Evolutionary conservation across 2,329 filamentous ascomycete genomes (phyloP).

Genomic region (Ophiostoma angusticollis): DNA sequence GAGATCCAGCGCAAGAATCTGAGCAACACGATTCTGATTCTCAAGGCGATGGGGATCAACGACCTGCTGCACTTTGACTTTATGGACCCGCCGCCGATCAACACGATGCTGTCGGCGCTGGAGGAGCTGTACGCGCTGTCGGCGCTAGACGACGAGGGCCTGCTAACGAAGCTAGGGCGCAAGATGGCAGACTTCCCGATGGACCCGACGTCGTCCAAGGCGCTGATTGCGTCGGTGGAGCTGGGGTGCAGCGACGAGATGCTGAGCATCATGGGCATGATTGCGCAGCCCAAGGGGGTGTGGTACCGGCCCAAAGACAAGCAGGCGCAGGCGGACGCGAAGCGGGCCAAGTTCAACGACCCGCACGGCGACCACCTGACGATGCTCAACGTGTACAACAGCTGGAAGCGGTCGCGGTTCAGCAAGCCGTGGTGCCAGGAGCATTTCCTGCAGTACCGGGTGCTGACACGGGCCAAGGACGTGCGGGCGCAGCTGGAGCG

Average conservation of each 20-base stretch:
- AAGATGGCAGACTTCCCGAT: conserved; percentile 99
- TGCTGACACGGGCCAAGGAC: conserved; percentile 80
- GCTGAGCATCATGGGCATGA: conserved; percentile 87
- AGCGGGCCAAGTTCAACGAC: conserved; percentile 96
- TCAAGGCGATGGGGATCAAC: conserved; percentile 99
- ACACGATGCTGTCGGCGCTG: conserved; percentile 91
- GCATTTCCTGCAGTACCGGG: conserved; percentile 89
- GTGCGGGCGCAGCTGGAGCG: conserved; percentile 83
- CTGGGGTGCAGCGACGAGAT: conserved; percentile 87
- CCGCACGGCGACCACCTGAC: conserved; percentile 90
- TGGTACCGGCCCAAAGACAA: conserved; percentile 98
- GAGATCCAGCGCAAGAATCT: conserved; percentile 95
- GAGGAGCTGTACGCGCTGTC: conserved; percentile 90
- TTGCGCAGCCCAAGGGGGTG: conserved; percentile 63
- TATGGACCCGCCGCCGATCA: conserved; percentile 95
- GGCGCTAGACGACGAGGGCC: conserved; percentile 86
- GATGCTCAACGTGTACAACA: conserved; percentile 89
- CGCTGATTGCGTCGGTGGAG: conserved; percentile 70
- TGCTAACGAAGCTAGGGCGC: conserved; percentile 78
- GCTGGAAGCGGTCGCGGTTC: conserved; percentile 79
- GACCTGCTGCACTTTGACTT: conserved; percentile 96
- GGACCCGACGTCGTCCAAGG: conserved; percentile 85
- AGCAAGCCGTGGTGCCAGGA: conserved; percentile 90
- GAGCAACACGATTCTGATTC: conserved; percentile 85
- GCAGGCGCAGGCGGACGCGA: conserved; percentile 89